Evolutionary conservation across 257 asterid genomes (phyloP).

Genomic region (Pogostemon cablin): DNA sequence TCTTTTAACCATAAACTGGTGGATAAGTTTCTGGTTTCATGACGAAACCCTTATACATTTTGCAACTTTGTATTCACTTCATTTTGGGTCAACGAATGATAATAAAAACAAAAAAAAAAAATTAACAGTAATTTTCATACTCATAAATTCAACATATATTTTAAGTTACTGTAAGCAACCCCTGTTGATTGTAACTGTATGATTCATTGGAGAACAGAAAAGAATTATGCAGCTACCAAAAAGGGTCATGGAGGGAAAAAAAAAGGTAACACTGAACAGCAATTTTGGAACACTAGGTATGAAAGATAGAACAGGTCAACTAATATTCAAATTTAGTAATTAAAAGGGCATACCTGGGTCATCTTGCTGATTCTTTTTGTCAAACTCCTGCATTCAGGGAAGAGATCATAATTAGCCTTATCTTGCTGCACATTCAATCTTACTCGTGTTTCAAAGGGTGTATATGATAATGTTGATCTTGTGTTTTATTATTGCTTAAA

Average conservation of each 20-base stretch:
- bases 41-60: neutral
- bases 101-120: neutral
- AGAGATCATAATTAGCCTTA: slow-evolving; percentile 17
- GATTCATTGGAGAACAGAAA: neutral
- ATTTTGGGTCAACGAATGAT: neutral
- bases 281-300: neutral
- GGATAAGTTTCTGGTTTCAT: neutral
- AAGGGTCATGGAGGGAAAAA: neutral
- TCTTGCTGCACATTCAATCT: neutral
- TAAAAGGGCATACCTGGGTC: slow-evolving; percentile 59
- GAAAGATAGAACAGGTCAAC: neutral
- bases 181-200: neutral
- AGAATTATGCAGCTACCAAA: neutral
- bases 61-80: neutral
- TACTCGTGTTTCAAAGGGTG: neutral
- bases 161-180: slow-evolving; percentile 1
- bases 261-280: neutral
- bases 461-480: neutral
- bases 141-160: neutral
- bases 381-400: slow-evolving; percentile 50
- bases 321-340: neutral
- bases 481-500: neutral
- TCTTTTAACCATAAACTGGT: slow-evolving; percentile 1
- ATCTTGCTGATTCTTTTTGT: slow-evolving; percentile 49
- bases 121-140: neutral